Base-by-base conservation (phyloP, 495 filamentous ascomycete genomes). In the Antarctomyces pellizariae region DNA sequence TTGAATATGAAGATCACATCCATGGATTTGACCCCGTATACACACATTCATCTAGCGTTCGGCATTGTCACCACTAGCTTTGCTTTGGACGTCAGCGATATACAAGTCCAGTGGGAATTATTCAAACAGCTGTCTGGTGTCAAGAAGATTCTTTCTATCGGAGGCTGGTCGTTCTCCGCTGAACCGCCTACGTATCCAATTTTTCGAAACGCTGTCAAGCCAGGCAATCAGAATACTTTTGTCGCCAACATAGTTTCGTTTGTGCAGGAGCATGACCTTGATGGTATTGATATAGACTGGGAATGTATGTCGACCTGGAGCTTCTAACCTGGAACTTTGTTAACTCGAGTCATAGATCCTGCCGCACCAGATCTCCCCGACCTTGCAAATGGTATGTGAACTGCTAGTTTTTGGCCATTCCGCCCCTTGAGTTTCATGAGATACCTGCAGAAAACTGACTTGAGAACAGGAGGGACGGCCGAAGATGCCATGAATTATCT, bases 81-180 rank as follows among this genome's bases (percentile, higher is more conserved):
- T 12, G 24, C 35, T 4, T 35, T 50, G 16, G 25, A 40, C 10
- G 31, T 57, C 14, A 20, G 20, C 18, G 28, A 33, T 10, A 21
- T 22, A 17, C 11, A 26, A 13, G 11, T 22, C 8, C 29, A 36
- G 13, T 43, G 39, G 14, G 28, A 35, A 4, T 7, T 20, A 14
- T 52, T 55, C 31, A 29, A 32, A 7, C 8, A 22, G 0, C 15
- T 48, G 19, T 26, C 20, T 8, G 34, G 21, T 0, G 19, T 45
- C 5, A 54, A 53, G 25, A 33, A 34, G 7, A 47, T 64, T 20
- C 6, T 62, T 1, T 54, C 52, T 0, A 45, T 64, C 29, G 59
- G 59, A 6, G 59, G 57, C 2, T 62, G 57, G 57, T 36, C 27
- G 0, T 57, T 53, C 26, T 52, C 46, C 1, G 57, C 53, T 0